Conservation (phyloP, 2,329 filamentous ascomycete genomes). For the Orbilia ellipsospora region DNA sequence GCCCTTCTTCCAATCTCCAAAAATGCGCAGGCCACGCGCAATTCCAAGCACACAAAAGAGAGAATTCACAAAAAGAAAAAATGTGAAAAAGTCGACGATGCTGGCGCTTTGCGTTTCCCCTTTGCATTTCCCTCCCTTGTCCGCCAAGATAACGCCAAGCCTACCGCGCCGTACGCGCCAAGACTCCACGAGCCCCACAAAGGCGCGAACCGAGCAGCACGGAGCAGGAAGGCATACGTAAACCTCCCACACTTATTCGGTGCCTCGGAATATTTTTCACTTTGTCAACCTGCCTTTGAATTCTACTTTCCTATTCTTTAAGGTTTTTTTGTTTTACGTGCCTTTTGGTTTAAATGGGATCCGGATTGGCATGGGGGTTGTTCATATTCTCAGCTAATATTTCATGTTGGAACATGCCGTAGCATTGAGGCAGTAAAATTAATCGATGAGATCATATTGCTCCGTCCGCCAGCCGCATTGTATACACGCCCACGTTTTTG, state of each 20-base stretch:
- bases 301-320: background rate
- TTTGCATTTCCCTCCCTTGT: background rate
- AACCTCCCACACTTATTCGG: conserved; percentile 18
- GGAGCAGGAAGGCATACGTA: conserved; percentile 8
- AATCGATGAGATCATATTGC: no score
- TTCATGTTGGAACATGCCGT: no score
- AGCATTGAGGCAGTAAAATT: no score
- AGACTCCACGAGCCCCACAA: conserved; percentile 1
- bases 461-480: no score
- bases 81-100: background rate
- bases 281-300: background rate
- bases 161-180: background rate
- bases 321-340: background rate
- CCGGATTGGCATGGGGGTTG: no score
- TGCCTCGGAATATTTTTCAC: background rate
- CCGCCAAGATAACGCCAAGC: conserved; percentile 37
- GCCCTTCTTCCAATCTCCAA: no score
- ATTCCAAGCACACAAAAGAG: background rate
- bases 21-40: no score
- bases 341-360: background rate
- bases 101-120: background rate
- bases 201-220: conserved; percentile 27
- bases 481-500: no score
- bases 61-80: background rate
- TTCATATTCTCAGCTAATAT: no score